A percentile compares a stretch with the other conserved stretches of the same genome.
Evolutionary conservation across 2,329 filamentous ascomycete genomes (phyloP).

Genomic region (Teratosphaeria viscida): DNA sequence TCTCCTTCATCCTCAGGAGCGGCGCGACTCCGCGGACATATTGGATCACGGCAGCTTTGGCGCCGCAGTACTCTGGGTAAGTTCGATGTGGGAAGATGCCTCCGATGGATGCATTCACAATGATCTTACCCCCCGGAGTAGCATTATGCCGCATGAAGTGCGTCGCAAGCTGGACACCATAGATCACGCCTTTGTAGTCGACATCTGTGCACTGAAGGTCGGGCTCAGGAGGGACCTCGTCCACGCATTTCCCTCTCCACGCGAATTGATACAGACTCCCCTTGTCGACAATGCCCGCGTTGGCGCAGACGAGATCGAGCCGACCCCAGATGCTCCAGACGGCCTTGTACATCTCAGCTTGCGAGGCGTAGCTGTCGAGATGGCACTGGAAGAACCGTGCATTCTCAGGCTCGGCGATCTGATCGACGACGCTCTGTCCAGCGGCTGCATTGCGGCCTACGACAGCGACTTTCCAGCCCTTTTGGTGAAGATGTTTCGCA

Average conservation of each 20-base stretch:
- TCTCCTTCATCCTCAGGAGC: conserved; percentile 5
- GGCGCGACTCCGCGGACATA: conserved; percentile 3
- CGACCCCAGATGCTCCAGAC: conserved; percentile 5
- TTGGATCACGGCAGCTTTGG: conserved; percentile 8
- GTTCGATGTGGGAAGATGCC: conserved; percentile 9
- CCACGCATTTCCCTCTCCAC: conserved; percentile 1
- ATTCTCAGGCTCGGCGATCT: conserved; percentile 17
- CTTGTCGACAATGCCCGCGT: conserved; percentile 8
- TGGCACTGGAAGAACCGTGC: conserved; percentile 35
- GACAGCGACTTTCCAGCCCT: conserved; percentile 30
- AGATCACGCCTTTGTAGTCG: conserved; percentile 9
- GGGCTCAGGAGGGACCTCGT: conserved; percentile 6
- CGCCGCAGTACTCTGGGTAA: conserved; percentile 11
- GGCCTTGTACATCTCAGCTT: conserved; percentile 3
- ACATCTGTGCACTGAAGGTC: conserved; percentile 7
- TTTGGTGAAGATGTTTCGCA: conserved; percentile 25
- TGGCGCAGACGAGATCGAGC: conserved; percentile 8
- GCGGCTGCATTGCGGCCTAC: conserved; percentile 28
- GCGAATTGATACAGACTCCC: conserved; percentile 4
- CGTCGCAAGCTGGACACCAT: conserved; percentile 9
- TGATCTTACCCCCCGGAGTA: conserved; percentile 8
- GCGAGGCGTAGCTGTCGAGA: conserved; percentile 7
- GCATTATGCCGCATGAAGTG: conserved; percentile 13
- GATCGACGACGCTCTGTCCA: conserved; percentile 26
- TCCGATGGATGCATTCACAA: conserved; percentile 9